These are phyloP conservation scores for Fusarium hostae DNA, from an alignment of 2,329 filamentous ascomycete species.

Conservation along the genomic window DNA sequence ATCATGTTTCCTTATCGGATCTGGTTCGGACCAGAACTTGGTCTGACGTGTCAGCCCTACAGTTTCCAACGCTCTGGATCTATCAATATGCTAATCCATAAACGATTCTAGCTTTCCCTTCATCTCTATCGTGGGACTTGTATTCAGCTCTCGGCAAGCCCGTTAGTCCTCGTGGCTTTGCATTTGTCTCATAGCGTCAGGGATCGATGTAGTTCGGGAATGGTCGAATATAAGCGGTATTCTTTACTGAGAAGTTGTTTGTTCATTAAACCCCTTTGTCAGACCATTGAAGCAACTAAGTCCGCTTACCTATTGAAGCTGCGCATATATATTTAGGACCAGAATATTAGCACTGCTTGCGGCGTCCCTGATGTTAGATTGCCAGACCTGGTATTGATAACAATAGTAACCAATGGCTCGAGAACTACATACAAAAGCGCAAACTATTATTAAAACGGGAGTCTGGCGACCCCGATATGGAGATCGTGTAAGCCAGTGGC, in stretches of 20 bases:
- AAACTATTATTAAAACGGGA: not conserved
- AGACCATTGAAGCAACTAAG: not conserved
- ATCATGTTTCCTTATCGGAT: not conserved
- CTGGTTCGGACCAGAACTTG: conserved; percentile 10
- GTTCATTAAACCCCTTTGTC: not conserved
- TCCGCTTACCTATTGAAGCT: not conserved
- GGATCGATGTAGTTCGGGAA: not conserved
- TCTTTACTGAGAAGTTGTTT: not conserved
- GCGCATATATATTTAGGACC: not conserved
- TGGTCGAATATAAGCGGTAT: not conserved
- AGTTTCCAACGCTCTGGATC: not conserved
- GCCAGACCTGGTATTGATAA: not conserved
- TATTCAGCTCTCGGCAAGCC: conserved; percentile 16
- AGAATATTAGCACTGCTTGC: not conserved
- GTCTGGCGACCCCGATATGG: not conserved
- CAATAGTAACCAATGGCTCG: not conserved
- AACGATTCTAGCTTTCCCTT: not conserved
- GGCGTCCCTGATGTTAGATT: not conserved
- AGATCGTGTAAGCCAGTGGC: not conserved
- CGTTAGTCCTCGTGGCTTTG: not conserved
- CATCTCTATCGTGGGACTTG: not conserved
- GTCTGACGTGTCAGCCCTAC: conserved; percentile 26
- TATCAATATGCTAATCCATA: conserved; percentile 1
- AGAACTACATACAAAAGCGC: not conserved
- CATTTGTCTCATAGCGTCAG: not conserved